Percentiles rank a stretch among this genome's conserved stretches.
Evolutionary conservation across 805 yeast species (phyloP).

Genomic region (Saturnispora sanitii): DNA sequence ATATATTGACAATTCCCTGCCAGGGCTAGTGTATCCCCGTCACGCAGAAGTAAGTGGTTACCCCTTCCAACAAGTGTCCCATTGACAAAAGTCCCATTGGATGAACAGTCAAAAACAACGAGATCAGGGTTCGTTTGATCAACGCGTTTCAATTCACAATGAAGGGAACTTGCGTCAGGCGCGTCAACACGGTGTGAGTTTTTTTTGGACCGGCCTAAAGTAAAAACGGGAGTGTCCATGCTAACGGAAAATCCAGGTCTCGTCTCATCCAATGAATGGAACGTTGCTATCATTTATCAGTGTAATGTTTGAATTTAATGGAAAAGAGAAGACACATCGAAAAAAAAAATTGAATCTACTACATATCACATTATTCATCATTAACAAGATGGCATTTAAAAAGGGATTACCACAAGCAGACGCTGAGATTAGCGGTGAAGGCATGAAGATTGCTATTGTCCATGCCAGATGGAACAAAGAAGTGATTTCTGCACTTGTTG

Average conservation of each 20-base stretch:
- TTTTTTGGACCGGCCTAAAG: background rate
- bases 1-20: constrained; percentile 30
- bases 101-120: constrained; percentile 42
- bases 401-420: constrained; percentile 58
- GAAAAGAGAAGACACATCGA: too few relatives aligned
- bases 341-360: too few relatives aligned
- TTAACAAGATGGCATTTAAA: background rate
- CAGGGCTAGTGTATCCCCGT: constrained; percentile 56
- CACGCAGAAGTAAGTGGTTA: constrained; percentile 39
- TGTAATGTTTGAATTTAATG: too few relatives aligned
- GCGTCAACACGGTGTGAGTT: too few relatives aligned
- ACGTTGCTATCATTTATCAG: too few relatives aligned
- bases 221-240: background rate
- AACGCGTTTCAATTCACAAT: constrained; percentile 31
- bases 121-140: constrained; percentile 39
- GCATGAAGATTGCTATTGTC: constrained; percentile 53
- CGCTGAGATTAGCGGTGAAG: constrained; percentile 34
- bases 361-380: too few relatives aligned
- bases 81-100: constrained; percentile 63
- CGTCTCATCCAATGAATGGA: constrained; percentile 1
- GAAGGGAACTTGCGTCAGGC: too few relatives aligned
- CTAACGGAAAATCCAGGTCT: too few relatives aligned
- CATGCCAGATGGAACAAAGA: constrained; percentile 92
- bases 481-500: constrained; percentile 69
- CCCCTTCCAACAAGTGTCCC: constrained; percentile 43